Conservation (phyloP, 2,329 filamentous ascomycete genomes). For the Microdochium nivale region DNA sequence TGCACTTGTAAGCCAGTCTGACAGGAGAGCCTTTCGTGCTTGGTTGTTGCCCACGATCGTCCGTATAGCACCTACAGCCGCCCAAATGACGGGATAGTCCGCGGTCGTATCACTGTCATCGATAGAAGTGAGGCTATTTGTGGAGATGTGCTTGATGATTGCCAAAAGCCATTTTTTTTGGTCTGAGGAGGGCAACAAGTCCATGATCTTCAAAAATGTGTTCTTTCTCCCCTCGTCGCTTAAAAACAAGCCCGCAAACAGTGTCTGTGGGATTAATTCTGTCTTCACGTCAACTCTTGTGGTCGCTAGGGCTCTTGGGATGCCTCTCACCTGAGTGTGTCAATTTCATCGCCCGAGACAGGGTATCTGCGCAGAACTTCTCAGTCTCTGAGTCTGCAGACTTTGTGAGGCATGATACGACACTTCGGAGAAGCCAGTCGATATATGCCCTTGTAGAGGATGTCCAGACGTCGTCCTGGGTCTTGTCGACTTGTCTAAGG, state of each 20-base stretch:
- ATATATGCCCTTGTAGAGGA: constrained; percentile 56
- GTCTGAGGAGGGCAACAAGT: constrained; percentile 28
- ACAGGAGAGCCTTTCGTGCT: constrained; percentile 42
- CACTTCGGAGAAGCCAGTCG: constrained; percentile 61
- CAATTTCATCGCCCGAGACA: constrained; percentile 56
- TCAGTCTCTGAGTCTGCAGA: neutral
- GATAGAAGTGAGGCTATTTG: constrained; percentile 30
- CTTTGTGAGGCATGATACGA: constrained; percentile 25
- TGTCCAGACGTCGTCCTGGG: constrained; percentile 43
- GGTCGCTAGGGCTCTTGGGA: neutral
- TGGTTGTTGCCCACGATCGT: constrained; percentile 37
- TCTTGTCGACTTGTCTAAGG: constrained; percentile 26
- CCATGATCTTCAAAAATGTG: constrained; percentile 22
- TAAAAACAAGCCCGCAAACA: constrained; percentile 14
- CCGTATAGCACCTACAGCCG: constrained; percentile 48
- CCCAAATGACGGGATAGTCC: constrained; percentile 36
- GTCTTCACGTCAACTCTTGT: constrained; percentile 1
- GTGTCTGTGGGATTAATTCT: constrained; percentile 32
- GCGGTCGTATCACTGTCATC: constrained; percentile 19
- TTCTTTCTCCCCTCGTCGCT: constrained; percentile 9
- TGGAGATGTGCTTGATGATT: constrained; percentile 34
- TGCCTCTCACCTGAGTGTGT: constrained; percentile 58
- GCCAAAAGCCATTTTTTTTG: constrained; percentile 32
- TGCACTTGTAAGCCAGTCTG: constrained; percentile 56
- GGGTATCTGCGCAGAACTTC: constrained; percentile 35